A percentile compares a stretch with the other conserved stretches of the same genome.
phyloP scores from a whole-genome alignment of 2,329 filamentous ascomycete species.

The Fusarium phyllophilum region DNA sequence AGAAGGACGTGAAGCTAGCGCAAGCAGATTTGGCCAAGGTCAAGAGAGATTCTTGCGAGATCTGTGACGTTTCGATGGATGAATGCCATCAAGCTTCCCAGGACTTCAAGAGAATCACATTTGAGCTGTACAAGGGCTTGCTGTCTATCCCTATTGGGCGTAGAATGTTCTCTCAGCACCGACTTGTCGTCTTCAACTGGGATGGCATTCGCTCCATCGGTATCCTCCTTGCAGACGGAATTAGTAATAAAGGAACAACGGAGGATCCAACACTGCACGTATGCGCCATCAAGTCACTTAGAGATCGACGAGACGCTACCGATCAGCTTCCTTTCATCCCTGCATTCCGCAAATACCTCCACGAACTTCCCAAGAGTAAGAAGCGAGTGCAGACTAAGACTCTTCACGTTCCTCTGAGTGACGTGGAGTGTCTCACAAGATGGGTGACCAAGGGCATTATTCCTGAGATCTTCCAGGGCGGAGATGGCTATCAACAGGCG shows the following conservation, averaged over 20 bases:
- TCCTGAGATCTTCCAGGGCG: slow-evolving; percentile 66
- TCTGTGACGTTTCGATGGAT: slow-evolving; percentile 84
- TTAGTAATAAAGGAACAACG: slow-evolving; percentile 66
- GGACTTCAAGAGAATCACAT: slow-evolving; percentile 81
- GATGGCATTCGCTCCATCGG: slow-evolving; percentile 86
- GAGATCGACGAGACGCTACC: slow-evolving; percentile 78
- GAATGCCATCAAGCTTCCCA: slow-evolving; percentile 84
- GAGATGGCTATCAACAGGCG: slow-evolving; percentile 62
- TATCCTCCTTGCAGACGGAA: slow-evolving; percentile 80
- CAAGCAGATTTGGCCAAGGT: slow-evolving; percentile 92
- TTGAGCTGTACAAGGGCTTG: slow-evolving; percentile 80
- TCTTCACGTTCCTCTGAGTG: slow-evolving; percentile 75
- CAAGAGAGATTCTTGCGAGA: slow-evolving; percentile 83
- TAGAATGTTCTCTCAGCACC: slow-evolving; percentile 78
- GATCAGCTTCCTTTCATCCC: slow-evolving; percentile 88
- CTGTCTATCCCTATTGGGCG: slow-evolving; percentile 84
- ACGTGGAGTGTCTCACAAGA: slow-evolving; percentile 86
- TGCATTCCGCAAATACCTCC: slow-evolving; percentile 73
- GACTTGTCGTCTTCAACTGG: slow-evolving; percentile 85
- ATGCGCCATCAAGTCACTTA: slow-evolving; percentile 77
- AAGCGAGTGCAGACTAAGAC: slow-evolving; percentile 75
- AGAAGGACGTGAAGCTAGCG: slow-evolving; percentile 91
- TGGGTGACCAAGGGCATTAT: slow-evolving; percentile 69
- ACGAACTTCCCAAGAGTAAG: slow-evolving; percentile 72
- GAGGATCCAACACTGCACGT: slow-evolving; percentile 78